Percentiles rank a stretch among this genome's conserved stretches.
Conservation (phyloP, 345 rosid genomes). For the Crucihimalaya himalaica region DNA sequence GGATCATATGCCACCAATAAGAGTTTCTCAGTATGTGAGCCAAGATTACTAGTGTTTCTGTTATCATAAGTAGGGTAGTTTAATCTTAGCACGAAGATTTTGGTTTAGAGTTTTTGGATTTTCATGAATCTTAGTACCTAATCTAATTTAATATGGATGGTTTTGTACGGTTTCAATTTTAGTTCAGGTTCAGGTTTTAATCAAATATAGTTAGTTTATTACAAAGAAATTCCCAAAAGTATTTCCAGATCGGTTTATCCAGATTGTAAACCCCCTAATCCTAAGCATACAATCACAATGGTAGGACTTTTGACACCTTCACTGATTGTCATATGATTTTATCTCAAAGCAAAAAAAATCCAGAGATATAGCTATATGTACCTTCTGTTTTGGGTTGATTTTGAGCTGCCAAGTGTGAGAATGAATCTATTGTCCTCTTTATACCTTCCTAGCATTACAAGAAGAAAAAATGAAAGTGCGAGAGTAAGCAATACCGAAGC, state of each 20-base stretch:
- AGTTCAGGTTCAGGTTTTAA: background rate
- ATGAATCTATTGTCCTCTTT: constrained; percentile 74
- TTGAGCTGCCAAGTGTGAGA: constrained; percentile 65
- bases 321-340: background rate
- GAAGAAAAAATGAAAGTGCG: background rate
- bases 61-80: background rate
- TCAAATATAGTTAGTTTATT: background rate
- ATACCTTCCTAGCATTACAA: constrained; percentile 71
- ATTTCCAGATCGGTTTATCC: background rate
- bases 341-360: background rate
- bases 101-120: background rate
- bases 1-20: constrained; percentile 8
- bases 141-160: background rate
- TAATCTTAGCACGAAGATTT: background rate
- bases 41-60: background rate
- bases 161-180: background rate
- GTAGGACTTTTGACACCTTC: background rate
- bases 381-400: constrained; percentile 61
- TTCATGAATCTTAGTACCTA: background rate
- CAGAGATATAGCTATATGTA: constrained; percentile 39
- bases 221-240: background rate
- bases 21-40: constrained; percentile 1
- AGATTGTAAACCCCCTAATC: background rate
- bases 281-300: background rate
- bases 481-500: background rate